Base-by-base conservation (phyloP, 306 rosid genomes). In the Mimosa pudica region DNA sequence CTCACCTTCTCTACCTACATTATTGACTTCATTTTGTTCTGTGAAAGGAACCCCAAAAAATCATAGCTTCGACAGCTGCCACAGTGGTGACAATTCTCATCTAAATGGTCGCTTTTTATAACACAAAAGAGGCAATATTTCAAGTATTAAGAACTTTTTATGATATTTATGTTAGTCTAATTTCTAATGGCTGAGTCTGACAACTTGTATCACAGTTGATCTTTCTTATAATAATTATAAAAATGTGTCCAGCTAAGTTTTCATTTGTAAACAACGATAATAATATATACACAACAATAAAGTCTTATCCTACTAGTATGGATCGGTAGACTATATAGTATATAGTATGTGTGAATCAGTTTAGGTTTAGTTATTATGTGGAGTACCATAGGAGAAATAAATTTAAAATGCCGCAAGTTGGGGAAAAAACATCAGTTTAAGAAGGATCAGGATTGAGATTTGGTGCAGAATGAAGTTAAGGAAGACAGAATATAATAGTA, bases 1-100 rank as follows among this genome's bases (percentile, higher is more conserved):
- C 68, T 70, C 80, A 82, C 58, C 79, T 49, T 79, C 84, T 74
- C 72, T 77, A 72, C 88, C 84, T 79, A 77, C 73, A 72, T 69
- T 51, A 46, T 82, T 84, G 87, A 86, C 84, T 76, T 82, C 24
- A 48, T 49, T 20, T 38, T 73, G 66, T 82, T 57, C 10, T 32
- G 46, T 75, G 83, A 83, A 80, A 86, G 65, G 11, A 87, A 70
- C 80, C 38, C 4, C 20, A 11, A 69, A 17, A 58, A 79, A 75
- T 45, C 70, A 46, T 33, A 45, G 30, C 61, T 55, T 69, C 67
- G 33, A 36, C 77, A 58, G 65, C 51, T 33, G 55, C 71, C 72
- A 63, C 38, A 46, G 10, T n/a, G 20, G 44, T 18, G 65, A 51
- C 67, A 38, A 44, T 44, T 54, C 30, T 61, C 13, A 79, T 76